phyloP scores from a whole-genome alignment of 495 filamentous ascomycete species.

The Beverwykella pulmonaria region DNA sequence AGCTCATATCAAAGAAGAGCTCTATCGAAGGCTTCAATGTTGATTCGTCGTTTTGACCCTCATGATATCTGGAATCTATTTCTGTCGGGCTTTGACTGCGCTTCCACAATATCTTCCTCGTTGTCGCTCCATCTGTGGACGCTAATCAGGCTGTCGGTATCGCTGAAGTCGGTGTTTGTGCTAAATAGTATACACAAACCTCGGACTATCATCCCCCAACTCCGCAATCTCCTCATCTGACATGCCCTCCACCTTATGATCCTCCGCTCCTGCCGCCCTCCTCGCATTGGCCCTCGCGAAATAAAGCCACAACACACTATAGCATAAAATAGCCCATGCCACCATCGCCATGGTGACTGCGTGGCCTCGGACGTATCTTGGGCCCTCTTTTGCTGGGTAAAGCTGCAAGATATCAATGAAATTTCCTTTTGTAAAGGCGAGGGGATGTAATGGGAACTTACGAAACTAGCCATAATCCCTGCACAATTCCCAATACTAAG shows the following conservation, averaged over 20 bases:
- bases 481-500: conserved; percentile 68
- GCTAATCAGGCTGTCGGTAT: no score
- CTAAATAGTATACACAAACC: conserved; percentile 56
- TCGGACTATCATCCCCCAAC: conserved; percentile 69
- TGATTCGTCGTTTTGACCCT: no score
- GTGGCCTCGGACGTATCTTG: conserved; percentile 58
- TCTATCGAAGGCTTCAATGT: no score
- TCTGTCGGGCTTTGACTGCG: no score
- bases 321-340: conserved; percentile 52
- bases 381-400: conserved; percentile 48
- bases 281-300: conserved; percentile 59
- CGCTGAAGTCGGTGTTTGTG: not conserved
- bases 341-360: conserved; percentile 59
- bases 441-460: conserved; percentile 46
- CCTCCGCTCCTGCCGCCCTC: conserved; percentile 56
- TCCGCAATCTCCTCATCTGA: conserved; percentile 68
- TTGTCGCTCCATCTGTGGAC: no score
- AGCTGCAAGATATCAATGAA: conserved; percentile 31
- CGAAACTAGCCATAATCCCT: conserved; percentile 71
- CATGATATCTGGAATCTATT: no score
- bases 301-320: conserved; percentile 58
- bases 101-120: no score
- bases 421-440: not conserved
- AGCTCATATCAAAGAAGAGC: no score
- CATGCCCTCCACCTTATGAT: conserved; percentile 57